These are phyloP conservation scores for Lathyrus tuberosus DNA, from an alignment of 306 rosid species.

Conservation along the genomic window DNA sequence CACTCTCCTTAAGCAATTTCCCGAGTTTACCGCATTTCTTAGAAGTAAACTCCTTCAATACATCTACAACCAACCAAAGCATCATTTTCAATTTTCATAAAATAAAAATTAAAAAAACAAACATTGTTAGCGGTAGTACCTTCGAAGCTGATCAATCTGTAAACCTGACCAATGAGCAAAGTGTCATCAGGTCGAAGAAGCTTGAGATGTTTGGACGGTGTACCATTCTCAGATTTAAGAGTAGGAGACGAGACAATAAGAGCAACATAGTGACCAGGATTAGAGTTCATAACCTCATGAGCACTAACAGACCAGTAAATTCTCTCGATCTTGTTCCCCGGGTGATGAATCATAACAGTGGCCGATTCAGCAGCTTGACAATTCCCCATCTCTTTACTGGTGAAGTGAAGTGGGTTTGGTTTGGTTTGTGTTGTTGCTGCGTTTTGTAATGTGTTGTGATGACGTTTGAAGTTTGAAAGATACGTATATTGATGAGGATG, in stretches of 20 bases:
- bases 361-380: constrained; percentile 96
- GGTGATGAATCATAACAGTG: constrained; percentile 79
- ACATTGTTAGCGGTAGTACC: constrained; percentile 35
- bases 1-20: constrained; percentile 65
- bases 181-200: constrained; percentile 90
- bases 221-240: constrained; percentile 55
- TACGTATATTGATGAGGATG: constrained; percentile 15
- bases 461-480: constrained; percentile 36
- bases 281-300: constrained; percentile 63
- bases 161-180: constrained; percentile 83
- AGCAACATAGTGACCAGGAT: constrained; percentile 92
- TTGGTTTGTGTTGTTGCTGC: background rate
- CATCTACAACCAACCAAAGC: constrained; percentile 53
- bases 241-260: constrained; percentile 54
- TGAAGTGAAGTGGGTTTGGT: constrained; percentile 4
- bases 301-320: constrained; percentile 88
- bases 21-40: constrained; percentile 82
- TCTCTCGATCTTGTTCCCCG: constrained; percentile 70
- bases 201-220: constrained; percentile 75
- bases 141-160: constrained; percentile 80
- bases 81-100: background rate
- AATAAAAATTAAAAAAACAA: background rate
- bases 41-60: constrained; percentile 88
- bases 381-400: constrained; percentile 60
- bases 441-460: constrained; percentile 21